Conservation (phyloP, 108 stramenopile species). For the Chaetoceros muelleri region DNA sequence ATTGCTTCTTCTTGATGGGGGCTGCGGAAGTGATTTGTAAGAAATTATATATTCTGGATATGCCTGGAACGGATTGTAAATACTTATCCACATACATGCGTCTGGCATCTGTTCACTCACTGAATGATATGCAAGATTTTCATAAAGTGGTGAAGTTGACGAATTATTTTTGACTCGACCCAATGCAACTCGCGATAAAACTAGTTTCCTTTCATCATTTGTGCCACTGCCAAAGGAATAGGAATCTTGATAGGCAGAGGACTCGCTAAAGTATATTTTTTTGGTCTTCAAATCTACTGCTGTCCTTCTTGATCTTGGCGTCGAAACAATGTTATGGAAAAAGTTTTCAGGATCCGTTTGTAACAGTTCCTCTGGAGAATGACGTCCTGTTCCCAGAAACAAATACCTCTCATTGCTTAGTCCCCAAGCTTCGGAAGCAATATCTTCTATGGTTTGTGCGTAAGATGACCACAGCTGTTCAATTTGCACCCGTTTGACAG, state of each 20-base stretch:
- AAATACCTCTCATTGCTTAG: constrained; percentile 1
- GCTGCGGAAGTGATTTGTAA: constrained; percentile 14
- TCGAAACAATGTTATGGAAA: too few relatives aligned
- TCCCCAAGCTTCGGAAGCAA: constrained; percentile 28
- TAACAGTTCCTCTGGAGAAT: background rate
- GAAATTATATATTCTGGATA: constrained; percentile 28
- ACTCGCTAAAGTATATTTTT: too few relatives aligned
- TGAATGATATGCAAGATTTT: too few relatives aligned
- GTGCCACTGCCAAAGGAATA: background rate
- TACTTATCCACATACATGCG: too few relatives aligned
- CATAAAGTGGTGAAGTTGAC: background rate
- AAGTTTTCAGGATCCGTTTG: background rate
- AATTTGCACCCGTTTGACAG: constrained; percentile 20
- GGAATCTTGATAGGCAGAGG: background rate
- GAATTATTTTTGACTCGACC: constrained; percentile 7
- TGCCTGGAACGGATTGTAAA: constrained; percentile 11
- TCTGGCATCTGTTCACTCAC: too few relatives aligned
- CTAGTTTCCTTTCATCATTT: constrained; percentile 3
- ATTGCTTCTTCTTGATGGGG: too few relatives aligned
- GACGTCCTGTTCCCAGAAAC: constrained; percentile 1
- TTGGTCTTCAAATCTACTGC: too few relatives aligned
- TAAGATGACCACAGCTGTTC: constrained; percentile 13
- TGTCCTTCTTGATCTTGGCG: too few relatives aligned
- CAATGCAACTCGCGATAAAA: constrained; percentile 17
- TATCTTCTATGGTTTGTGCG: constrained; percentile 7